Evolutionary conservation across 2,329 filamentous ascomycete species (phyloP).

Genomic region (Bipolaris victoriae): DNA sequence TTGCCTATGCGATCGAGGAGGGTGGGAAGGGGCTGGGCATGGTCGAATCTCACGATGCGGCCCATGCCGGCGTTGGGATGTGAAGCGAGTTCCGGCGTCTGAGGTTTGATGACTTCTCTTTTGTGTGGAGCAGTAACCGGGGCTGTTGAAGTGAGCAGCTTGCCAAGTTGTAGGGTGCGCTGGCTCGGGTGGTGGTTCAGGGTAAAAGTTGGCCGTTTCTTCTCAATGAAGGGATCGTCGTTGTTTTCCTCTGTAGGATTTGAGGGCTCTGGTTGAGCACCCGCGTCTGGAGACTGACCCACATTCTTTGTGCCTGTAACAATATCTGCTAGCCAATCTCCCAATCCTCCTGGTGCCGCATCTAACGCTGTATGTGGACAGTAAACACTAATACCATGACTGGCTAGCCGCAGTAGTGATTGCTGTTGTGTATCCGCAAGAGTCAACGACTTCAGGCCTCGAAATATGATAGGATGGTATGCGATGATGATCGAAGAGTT

Average conservation of each 20-base stretch:
- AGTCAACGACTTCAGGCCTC: conserved; percentile 86
- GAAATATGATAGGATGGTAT: conserved; percentile 98
- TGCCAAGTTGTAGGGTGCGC: conserved; percentile 45
- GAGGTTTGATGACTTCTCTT: conserved; percentile 60
- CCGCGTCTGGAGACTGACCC: conserved; percentile 5
- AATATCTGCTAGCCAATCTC: conserved; percentile 92
- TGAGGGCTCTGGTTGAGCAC: conserved; percentile 15
- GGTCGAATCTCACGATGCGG: conserved; percentile 62
- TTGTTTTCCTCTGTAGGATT: conserved; percentile 16
- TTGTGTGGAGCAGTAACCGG: conserved; percentile 50
- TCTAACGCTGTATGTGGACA: conserved; percentile 95
- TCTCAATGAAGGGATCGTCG: conserved; percentile 48
- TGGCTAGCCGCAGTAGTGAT: conserved; percentile 79
- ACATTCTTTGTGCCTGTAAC: conserved; percentile 64
- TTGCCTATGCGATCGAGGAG: conserved; percentile 68
- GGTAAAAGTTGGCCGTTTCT: conserved; percentile 51
- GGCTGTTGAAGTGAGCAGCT: conserved; percentile 18
- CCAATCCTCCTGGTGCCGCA: conserved; percentile 81
- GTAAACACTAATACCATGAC: conserved; percentile 92
- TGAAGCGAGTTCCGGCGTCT: conserved; percentile 48
- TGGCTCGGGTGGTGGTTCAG: conserved; percentile 59
- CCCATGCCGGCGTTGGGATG: conserved; percentile 64
- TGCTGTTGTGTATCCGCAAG: conserved; percentile 84
- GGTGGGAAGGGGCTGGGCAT: conserved; percentile 59
- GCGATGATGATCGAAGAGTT: conserved; percentile 81